Conservation (phyloP, 306 rosid species). For the Pueraria montana region DNA sequence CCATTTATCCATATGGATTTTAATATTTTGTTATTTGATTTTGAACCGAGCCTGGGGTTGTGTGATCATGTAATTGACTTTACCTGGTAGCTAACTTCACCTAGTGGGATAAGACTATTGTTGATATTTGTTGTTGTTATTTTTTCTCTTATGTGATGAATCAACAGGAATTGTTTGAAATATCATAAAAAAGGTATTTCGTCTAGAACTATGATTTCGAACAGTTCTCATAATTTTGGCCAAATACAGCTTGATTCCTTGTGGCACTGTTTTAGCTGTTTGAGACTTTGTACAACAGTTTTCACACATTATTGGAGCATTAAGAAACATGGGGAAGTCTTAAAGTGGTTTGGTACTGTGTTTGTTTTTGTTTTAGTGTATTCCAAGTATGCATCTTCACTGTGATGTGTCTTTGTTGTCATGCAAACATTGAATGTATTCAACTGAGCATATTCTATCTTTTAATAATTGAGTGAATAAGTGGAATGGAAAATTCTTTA, state of each 20-base stretch:
- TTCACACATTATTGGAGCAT: conserved; percentile 39
- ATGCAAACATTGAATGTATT: neutral
- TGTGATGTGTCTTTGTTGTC: conserved; percentile 10
- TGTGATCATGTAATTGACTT: neutral
- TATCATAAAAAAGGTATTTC: neutral
- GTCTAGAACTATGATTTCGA: neutral
- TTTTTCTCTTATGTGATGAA: conserved; percentile 22
- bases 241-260: conserved; percentile 5
- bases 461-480: neutral
- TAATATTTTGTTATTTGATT: neutral
- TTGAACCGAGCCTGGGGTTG: neutral
- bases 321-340: conserved; percentile 21
- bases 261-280: conserved; percentile 16
- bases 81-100: neutral
- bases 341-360: conserved; percentile 39
- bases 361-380: conserved; percentile 10
- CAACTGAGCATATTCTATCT: conserved; percentile 5
- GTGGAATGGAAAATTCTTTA: conserved; percentile 24
- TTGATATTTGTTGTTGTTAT: neutral
- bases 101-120: neutral
- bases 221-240: conserved; percentile 6
- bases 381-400: conserved; percentile 35
- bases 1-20: conserved; percentile 5
- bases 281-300: conserved; percentile 1
- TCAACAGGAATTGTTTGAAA: conserved; percentile 20